Percentiles rank a stretch among this genome's conserved stretches.
These are phyloP conservation scores for Collybiopsis luxurians DNA, from an alignment of 768 basidiomycete genomes.

Conservation along the genomic window DNA sequence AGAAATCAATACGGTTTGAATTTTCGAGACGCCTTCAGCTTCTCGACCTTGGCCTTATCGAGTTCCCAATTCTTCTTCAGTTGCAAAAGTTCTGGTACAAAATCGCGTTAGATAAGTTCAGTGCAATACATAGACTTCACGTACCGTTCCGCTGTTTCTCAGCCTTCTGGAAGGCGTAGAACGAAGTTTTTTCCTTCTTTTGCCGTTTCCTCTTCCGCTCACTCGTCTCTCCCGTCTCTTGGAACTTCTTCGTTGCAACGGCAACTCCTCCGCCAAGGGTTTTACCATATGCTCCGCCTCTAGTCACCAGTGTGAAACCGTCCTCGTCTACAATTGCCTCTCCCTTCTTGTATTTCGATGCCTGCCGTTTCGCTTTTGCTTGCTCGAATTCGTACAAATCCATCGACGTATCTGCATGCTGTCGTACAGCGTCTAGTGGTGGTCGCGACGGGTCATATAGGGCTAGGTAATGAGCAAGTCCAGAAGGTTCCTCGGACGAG, in stretches of 20 bases:
- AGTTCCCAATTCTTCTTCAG: conserved; percentile 82
- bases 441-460: conserved; percentile 71
- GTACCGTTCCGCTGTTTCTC: conserved; percentile 85
- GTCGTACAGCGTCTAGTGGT: conserved; percentile 66
- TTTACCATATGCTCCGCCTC: conserved; percentile 87
- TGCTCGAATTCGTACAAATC: conserved; percentile 73
- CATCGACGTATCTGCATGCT: conserved; percentile 80
- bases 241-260: conserved; percentile 60
- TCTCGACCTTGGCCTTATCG: conserved; percentile 83
- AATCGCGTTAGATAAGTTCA: neutral
- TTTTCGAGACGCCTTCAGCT: conserved; percentile 71
- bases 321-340: conserved; percentile 93
- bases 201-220: conserved; percentile 46
- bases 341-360: conserved; percentile 71
- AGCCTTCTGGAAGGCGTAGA: conserved; percentile 89
- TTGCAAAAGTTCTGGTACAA: conserved; percentile 59
- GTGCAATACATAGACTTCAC: conserved; percentile 14
- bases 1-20: conserved; percentile 81
- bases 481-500: conserved; percentile 56
- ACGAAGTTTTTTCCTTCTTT: conserved; percentile 69
- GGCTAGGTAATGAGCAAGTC: conserved; percentile 69
- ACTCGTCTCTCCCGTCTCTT: conserved; percentile 58
- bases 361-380: conserved; percentile 51
- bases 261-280: conserved; percentile 79
- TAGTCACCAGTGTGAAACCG: conserved; percentile 91